These are phyloP conservation scores for Metahyphopichia silvanorum DNA, from an alignment of 805 yeast genomes.

Conservation along the genomic window DNA sequence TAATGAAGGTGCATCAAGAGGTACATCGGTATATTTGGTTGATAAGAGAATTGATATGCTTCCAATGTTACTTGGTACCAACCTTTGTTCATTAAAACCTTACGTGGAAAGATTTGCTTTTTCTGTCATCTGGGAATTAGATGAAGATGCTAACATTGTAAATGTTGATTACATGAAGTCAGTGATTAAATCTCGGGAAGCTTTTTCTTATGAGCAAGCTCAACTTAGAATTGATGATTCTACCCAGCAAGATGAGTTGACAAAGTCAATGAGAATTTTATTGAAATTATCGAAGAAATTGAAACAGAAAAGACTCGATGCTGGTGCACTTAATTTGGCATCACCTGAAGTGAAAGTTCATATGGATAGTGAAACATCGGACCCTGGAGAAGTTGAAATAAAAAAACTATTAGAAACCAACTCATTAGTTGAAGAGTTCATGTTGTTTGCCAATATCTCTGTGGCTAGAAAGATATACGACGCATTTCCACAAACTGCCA, in stretches of 20 bases:
- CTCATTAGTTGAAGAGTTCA: slow-evolving; percentile 95
- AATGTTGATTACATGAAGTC: slow-evolving; percentile 80
- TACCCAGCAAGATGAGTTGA: slow-evolving; percentile 73
- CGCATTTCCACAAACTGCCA: slow-evolving; percentile 95
- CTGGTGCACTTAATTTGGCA: slow-evolving; percentile 95
- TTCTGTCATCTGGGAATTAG: slow-evolving; percentile 94
- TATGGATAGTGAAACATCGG: slow-evolving; percentile 95
- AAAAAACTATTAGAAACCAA: slow-evolving; percentile 86
- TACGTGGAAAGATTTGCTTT: slow-evolving; percentile 95
- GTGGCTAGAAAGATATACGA: slow-evolving; percentile 92
- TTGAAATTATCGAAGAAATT: slow-evolving; percentile 76
- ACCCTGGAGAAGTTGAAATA: slow-evolving; percentile 92
- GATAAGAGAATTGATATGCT: slow-evolving; percentile 99
- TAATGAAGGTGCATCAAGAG: slow-evolving; percentile 94
- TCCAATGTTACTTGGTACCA: slow-evolving; percentile 92
- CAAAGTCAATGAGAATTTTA: slow-evolving; percentile 84
- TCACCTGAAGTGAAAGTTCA: slow-evolving; percentile 98
- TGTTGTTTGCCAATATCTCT: slow-evolving; percentile 94
- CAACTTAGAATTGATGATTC: slow-evolving; percentile 86
- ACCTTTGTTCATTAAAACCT: slow-evolving; percentile 91
- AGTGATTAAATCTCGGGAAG: slow-evolving; percentile 85
- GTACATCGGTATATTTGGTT: slow-evolving; percentile 94
- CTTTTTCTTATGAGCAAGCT: slow-evolving; percentile 92
- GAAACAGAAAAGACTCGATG: slow-evolving; percentile 81
- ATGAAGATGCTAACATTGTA: slow-evolving; percentile 79